Base-by-base conservation (phyloP, 1,139 yeast species). In the Hyphopichia khmerensis region DNA sequence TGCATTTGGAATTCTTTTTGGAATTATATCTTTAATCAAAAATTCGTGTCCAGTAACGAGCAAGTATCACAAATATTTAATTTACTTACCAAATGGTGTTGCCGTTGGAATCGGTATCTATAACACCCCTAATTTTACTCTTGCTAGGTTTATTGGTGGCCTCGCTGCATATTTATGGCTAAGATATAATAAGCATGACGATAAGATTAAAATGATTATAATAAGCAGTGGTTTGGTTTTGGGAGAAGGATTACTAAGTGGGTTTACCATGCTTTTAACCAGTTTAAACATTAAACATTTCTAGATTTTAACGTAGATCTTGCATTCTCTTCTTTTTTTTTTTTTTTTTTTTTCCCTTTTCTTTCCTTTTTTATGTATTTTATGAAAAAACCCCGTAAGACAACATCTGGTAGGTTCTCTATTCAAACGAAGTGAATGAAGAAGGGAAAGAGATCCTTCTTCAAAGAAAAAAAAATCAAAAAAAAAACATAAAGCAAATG, bases 31-130 rank as follows among this genome's bases (percentile, higher is more conserved):
- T 0, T 60, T 89, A 15, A 44, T 81, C 29, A 84, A 84, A 51
- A 84, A 84, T 52, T 53, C 76, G 3, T 60, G 73, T 10, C 75
- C 82, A 3, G 63, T 64, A 19, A 53, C 64, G 6, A 60, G 69
- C 16, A 59, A 64, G 39, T 67, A 63, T 51, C 65, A 71, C 44
- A 65, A 67, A 43, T 74, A 73, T 55, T 57, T 82, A 43, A 65
- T 69, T 1, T 87, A 79, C 68, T 59, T 90, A 26, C 99, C 99
- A 1, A 84, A 89, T 34, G 99, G 99, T 9, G 96, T 93, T 15
- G 97, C 99, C 0, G 96, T 90, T 11, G 99, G 99, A 1, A 86
- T 93, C 46, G 99, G 99, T 17, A 88, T 93, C 48, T 93, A 93
- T 60, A 93, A 93, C 59, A 78, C 95, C 0, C 98, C 98, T 2